phyloP scores from a whole-genome alignment of 83 land plant species.

The Diphasiastrum complanatum region DNA sequence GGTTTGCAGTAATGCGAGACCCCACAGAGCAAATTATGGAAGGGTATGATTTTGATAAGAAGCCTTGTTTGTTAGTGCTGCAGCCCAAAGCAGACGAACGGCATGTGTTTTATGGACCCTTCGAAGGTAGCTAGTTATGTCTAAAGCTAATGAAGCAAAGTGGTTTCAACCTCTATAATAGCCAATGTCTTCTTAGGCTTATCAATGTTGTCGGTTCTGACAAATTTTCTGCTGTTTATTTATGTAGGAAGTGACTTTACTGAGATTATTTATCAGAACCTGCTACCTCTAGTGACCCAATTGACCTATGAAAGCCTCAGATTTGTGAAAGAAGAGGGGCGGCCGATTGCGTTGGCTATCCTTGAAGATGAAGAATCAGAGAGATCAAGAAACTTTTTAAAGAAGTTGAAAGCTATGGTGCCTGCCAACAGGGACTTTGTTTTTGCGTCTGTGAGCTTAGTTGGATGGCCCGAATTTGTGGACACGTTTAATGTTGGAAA shows the following conservation, averaged over 20 bases:
- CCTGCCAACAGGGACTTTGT: conserved; percentile 22
- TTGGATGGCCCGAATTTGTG: conserved; percentile 23
- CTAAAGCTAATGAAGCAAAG: neutral
- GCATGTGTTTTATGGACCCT: conserved; percentile 79
- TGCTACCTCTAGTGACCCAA: conserved; percentile 23
- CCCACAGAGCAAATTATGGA: conserved; percentile 64
- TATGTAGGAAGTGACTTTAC: conserved; percentile 18
- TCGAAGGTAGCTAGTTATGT: conserved; percentile 53
- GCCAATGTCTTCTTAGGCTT: too few species aligned
- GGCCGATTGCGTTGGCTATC: conserved; percentile 21
- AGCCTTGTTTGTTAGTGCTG: conserved; percentile 62
- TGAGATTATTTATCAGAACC: conserved; percentile 26
- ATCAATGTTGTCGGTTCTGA: neutral
- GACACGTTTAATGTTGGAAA: conserved; percentile 11
- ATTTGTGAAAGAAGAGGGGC: conserved; percentile 20
- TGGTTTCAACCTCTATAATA: too few species aligned
- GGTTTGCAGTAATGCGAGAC: conserved; percentile 73
- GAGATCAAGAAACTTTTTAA: conserved; percentile 13
- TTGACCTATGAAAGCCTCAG: conserved; percentile 19
- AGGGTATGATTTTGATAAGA: conserved; percentile 65
- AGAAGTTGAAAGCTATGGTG: conserved; percentile 25
- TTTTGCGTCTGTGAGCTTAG: conserved; percentile 20
- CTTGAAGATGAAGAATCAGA: conserved; percentile 11
- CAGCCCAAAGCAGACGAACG: conserved; percentile 50
- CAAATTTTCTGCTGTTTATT: too few species aligned